A percentile compares a stretch with the other conserved stretches of the same genome.
Conservation (phyloP, 2,329 filamentous ascomycete species). For the Aspergillus latus region DNA sequence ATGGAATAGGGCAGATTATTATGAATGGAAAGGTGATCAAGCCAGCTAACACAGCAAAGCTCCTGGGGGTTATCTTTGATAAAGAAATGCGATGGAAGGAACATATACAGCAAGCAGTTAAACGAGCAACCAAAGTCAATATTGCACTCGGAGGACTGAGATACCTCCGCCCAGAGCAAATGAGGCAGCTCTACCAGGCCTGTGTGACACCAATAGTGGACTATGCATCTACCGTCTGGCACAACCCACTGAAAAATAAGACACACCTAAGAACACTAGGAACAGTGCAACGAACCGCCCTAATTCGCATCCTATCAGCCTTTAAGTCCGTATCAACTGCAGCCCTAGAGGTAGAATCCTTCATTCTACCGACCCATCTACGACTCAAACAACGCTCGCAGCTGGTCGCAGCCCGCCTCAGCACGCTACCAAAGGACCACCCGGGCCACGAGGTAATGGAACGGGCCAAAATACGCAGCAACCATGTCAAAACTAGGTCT, state of each 20-base stretch:
- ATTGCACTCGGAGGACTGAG: slow-evolving; percentile 20
- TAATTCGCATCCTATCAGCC: too few species aligned
- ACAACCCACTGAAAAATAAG: slow-evolving; percentile 13
- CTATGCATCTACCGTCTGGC: slow-evolving; percentile 26
- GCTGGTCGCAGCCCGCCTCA: background rate
- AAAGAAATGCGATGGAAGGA: slow-evolving; percentile 25
- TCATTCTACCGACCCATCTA: too few species aligned
- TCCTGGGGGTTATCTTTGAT: slow-evolving; percentile 28
- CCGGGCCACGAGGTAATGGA: background rate
- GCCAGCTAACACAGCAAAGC: slow-evolving; percentile 23
- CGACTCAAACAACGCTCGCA: too few species aligned
- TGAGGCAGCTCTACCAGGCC: slow-evolving; percentile 27
- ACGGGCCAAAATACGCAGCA: background rate
- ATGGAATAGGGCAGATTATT: slow-evolving; percentile 15
- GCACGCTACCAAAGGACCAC: background rate
- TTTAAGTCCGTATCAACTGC: too few species aligned
- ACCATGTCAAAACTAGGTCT: background rate
- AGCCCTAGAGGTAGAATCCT: too few species aligned
- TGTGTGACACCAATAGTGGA: slow-evolving; percentile 24
- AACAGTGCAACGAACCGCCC: too few species aligned
- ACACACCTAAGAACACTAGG: too few species aligned
- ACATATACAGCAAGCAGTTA: slow-evolving; percentile 24
- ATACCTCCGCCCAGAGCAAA: slow-evolving; percentile 23
- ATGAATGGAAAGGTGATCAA: slow-evolving; percentile 21
- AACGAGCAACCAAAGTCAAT: slow-evolving; percentile 19